Conservation (phyloP, 1,284 basidiomycete species). For the Ustilago tritici region DNA sequence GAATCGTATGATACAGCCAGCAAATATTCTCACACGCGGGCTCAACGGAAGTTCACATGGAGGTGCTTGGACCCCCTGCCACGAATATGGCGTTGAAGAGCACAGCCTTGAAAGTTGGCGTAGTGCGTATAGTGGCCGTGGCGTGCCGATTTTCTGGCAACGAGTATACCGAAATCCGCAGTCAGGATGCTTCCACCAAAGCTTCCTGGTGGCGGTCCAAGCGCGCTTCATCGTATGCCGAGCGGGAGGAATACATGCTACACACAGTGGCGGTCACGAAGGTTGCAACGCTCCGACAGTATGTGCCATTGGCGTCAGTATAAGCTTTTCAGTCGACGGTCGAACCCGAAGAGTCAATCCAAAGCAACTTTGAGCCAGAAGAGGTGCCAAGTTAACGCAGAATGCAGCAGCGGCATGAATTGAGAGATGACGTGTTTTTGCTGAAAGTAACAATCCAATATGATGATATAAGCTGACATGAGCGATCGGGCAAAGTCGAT, state of each 20-base stretch:
- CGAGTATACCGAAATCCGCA: neutral
- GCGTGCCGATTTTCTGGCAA: neutral
- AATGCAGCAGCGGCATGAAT: neutral
- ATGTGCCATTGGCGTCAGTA: neutral
- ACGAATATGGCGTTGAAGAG: neutral
- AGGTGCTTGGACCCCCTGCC: neutral
- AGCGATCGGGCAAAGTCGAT: no score
- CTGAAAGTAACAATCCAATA: no score
- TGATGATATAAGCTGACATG: no score
- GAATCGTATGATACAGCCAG: neutral
- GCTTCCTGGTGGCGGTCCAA: neutral
- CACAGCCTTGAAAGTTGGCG: neutral
- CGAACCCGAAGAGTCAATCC: neutral
- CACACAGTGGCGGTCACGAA: neutral
- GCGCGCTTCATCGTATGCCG: neutral
- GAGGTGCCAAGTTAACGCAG: neutral
- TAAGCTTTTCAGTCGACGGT: neutral
- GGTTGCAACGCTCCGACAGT: neutral
- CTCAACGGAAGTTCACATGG: neutral
- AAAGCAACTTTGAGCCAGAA: neutral
- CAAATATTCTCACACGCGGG: neutral
- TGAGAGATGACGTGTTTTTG: neutral
- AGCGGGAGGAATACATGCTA: neutral
- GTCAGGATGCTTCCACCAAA: neutral
- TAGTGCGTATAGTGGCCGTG: neutral